phyloP scores from a whole-genome alignment of 2,329 filamentous ascomycete species.

The Aspergillus fijiensis region DNA sequence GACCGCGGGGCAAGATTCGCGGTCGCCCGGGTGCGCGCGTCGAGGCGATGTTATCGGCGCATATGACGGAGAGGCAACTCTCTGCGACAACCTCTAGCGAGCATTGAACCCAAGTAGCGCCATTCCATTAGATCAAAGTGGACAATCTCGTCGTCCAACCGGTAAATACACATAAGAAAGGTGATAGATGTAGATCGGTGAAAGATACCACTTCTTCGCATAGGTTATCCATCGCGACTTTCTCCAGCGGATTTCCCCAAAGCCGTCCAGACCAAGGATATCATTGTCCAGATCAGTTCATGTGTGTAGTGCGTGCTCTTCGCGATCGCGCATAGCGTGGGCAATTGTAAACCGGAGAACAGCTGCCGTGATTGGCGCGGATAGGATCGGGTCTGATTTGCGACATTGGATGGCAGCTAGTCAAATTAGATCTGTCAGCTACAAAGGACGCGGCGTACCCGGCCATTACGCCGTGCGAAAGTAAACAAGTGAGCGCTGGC shows the following conservation, averaged over 20 bases:
- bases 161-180: no score
- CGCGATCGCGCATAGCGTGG: neutral
- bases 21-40: no score
- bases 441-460: neutral
- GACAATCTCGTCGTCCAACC: no score
- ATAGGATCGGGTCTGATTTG: slow-evolving; percentile 1
- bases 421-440: neutral
- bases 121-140: no score
- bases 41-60: no score
- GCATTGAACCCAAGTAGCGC: no score
- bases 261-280: neutral
- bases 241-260: neutral
- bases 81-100: no score
- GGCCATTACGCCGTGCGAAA: neutral
- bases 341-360: neutral
- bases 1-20: neutral
- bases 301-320: neutral
- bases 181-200: neutral
- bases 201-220: neutral
- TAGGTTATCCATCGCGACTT: neutral
- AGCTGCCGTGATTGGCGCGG: neutral
- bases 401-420: neutral
- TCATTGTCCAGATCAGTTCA: neutral
- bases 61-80: no score
- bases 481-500: neutral